Evolutionary conservation across 306 rosid species (phyloP).

Genomic region (Vigna nakashimae): DNA sequence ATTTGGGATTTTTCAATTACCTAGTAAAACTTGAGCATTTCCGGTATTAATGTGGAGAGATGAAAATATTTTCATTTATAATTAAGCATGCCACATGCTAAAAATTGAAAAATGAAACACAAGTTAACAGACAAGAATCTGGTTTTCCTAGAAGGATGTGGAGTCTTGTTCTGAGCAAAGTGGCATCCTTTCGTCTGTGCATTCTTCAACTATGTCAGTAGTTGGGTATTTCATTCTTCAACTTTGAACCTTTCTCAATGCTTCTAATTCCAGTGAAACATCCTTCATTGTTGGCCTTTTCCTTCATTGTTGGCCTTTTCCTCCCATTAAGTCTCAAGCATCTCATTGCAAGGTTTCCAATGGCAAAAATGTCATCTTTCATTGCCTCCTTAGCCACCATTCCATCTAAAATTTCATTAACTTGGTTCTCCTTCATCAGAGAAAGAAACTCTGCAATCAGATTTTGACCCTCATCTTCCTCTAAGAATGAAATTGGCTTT

Average conservation of each 20-base stretch:
- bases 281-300: conserved; percentile 68
- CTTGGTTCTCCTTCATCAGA: conserved; percentile 38
- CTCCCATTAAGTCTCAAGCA: conserved; percentile 60
- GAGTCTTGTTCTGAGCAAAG: conserved; percentile 40
- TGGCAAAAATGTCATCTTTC: conserved; percentile 37
- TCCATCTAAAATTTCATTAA: conserved; percentile 49
- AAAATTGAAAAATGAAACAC: background rate
- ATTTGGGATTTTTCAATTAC: background rate
- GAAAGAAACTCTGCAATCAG: conserved; percentile 54
- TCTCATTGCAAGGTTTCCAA: conserved; percentile 58
- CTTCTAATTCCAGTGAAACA: conserved; percentile 57
- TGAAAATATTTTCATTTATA: background rate
- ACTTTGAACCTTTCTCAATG: conserved; percentile 45
- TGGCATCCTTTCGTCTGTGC: conserved; percentile 38
- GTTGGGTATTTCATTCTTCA: no score
- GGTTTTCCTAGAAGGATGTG: conserved; percentile 10
- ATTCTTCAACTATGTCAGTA: conserved; percentile 33
- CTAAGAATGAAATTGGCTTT: conserved; percentile 47
- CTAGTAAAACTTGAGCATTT: background rate
- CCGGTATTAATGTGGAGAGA: background rate
- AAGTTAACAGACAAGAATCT: background rate
- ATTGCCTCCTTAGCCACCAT: conserved; percentile 46
- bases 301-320: conserved; percentile 66
- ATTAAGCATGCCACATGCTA: background rate
- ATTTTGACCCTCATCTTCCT: conserved; percentile 48